A percentile compares a stretch with the other conserved stretches of the same genome.
phyloP scores from a whole-genome alignment of 768 basidiomycete species.

The Pulveroboletus sp. region DNA sequence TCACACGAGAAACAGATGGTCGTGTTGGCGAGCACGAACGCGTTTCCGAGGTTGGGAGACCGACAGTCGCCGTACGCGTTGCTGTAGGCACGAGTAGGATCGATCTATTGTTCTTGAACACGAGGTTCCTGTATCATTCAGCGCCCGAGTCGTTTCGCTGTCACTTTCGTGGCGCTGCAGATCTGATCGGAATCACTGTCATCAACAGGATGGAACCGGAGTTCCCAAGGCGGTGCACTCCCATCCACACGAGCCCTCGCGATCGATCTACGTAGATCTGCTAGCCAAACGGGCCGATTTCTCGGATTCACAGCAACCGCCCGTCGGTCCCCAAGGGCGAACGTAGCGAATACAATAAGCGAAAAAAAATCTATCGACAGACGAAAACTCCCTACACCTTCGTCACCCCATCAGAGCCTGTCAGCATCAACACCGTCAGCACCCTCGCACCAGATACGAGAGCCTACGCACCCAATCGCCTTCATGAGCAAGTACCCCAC shows the following conservation, averaged over 20 bases:
- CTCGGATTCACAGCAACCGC: background rate
- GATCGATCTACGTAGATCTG: too few species aligned
- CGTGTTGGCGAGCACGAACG: constrained; percentile 73
- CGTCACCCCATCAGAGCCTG: constrained; percentile 3
- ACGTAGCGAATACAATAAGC: background rate
- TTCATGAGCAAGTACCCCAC: constrained; percentile 19
- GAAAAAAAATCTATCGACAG: background rate
- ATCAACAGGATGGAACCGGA: too few species aligned
- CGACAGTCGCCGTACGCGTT: constrained; percentile 47
- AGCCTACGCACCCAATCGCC: constrained; percentile 11
- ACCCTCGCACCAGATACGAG: background rate
- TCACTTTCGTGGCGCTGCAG: too few species aligned
- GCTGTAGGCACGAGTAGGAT: constrained; percentile 14
- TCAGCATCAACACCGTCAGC: background rate
- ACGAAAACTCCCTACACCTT: too few species aligned
- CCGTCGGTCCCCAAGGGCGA: background rate
- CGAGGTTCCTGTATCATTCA: too few species aligned
- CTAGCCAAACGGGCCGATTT: too few species aligned
- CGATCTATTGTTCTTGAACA: too few species aligned
- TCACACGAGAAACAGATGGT: constrained; percentile 95
- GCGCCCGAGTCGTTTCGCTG: too few species aligned
- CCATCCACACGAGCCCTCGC: too few species aligned
- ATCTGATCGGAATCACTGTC: too few species aligned
- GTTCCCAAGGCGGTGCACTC: too few species aligned
- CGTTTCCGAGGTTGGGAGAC: constrained; percentile 76